phyloP scores from a whole-genome alignment of 1,139 yeast species.

The Sugiyamaella castrensis region DNA sequence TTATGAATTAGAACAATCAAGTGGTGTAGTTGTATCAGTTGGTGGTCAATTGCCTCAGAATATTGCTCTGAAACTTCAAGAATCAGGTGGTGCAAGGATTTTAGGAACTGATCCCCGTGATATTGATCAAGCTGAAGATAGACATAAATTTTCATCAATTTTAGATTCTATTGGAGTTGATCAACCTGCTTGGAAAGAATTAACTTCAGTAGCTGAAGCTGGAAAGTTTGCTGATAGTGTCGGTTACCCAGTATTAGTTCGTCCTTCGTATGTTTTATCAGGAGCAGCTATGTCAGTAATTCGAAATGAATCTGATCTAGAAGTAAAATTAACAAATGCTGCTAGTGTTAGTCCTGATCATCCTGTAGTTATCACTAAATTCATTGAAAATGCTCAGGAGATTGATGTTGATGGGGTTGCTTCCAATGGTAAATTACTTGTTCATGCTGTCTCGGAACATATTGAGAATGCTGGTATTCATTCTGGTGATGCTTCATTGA shows the following conservation, averaged over 20 bases:
- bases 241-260: slow-evolving; percentile 92
- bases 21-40: slow-evolving; percentile 91
- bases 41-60: slow-evolving; percentile 99
- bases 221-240: slow-evolving; percentile 80
- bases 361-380: slow-evolving; percentile 96
- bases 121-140: slow-evolving; percentile 96
- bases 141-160: slow-evolving; percentile 95
- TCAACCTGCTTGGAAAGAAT: slow-evolving; percentile 98
- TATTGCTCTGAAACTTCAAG: slow-evolving; percentile 82
- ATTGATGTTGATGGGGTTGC: slow-evolving; percentile 98
- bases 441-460: slow-evolving; percentile 96
- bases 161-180: slow-evolving; percentile 88
- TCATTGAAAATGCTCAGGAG: slow-evolving; percentile 93
- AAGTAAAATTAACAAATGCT: slow-evolving; percentile 76
- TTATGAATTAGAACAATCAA: slow-evolving; percentile 84
- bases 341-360: slow-evolving; percentile 91
- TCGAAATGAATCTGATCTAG: slow-evolving; percentile 71
- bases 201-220: slow-evolving; percentile 82
- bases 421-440: slow-evolving; percentile 75
- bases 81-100: slow-evolving; percentile 69
- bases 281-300: slow-evolving; percentile 99
- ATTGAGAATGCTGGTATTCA: slow-evolving; percentile 99
- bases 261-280: slow-evolving; percentile 95
- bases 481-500: slow-evolving; percentile 96
- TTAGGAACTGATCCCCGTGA: slow-evolving; percentile 94